Conservation (phyloP, 2,329 filamentous ascomycete species). For the Coleophoma cylindrospora region DNA sequence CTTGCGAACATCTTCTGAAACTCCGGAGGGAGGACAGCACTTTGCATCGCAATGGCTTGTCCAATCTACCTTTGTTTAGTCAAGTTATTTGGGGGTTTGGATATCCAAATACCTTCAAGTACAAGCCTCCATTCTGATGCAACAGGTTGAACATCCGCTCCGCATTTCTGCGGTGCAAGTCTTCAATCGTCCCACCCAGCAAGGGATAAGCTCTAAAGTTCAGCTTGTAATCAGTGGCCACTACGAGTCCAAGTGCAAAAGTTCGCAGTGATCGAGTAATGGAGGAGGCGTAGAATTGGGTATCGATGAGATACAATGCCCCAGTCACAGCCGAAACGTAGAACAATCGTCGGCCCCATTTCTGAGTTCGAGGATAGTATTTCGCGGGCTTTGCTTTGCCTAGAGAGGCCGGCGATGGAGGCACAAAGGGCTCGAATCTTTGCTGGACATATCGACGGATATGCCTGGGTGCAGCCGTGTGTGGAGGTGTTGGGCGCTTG, state of each 20-base stretch:
- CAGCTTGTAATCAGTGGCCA: constrained; percentile 91
- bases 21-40: constrained; percentile 84
- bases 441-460: constrained; percentile 27
- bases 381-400: constrained; percentile 67
- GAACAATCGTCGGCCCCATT: constrained; percentile 72
- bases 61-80: constrained; percentile 56
- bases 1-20: constrained; percentile 94
- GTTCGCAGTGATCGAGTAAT: constrained; percentile 75
- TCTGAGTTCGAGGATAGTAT: constrained; percentile 63
- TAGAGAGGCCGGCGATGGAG: constrained; percentile 74
- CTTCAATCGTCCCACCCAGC: constrained; percentile 66
- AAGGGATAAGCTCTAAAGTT: constrained; percentile 84
- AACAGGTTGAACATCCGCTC: constrained; percentile 78
- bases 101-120: constrained; percentile 58
- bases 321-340: constrained; percentile 56
- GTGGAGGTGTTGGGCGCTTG: background rate
- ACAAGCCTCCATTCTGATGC: constrained; percentile 83
- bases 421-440: constrained; percentile 60
- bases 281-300: constrained; percentile 71
- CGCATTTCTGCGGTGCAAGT: constrained; percentile 79
- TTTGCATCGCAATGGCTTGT: constrained; percentile 98
- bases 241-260: constrained; percentile 71
- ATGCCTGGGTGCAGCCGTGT: constrained; percentile 2
- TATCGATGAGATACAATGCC: constrained; percentile 64
- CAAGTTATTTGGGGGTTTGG: background rate